Evolutionary conservation across 2,329 filamentous ascomycete genomes (phyloP).

Genomic region (Microascus cirrosus): DNA sequence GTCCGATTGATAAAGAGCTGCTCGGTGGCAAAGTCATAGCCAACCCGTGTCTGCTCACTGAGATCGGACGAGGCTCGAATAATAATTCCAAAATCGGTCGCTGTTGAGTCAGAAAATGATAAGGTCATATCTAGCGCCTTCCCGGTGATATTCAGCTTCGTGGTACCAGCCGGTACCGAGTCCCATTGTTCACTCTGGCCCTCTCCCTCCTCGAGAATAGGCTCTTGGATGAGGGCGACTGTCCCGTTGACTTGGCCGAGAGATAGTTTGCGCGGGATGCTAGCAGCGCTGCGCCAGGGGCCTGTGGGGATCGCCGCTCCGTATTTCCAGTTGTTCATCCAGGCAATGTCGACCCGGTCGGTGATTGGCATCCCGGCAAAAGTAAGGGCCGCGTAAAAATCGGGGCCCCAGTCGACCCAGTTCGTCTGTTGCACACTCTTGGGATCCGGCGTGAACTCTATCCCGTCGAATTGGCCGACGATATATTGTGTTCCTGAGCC

Average conservation of each 20-base stretch:
- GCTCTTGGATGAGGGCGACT: conserved; percentile 1
- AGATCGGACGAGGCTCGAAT: conserved; percentile 2
- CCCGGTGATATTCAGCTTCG: conserved; percentile 1
- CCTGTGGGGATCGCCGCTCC: conserved; percentile 2
- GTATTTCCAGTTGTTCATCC: conserved; percentile 6
- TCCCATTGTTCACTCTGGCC: background rate
- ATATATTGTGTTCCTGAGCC: conserved; percentile 4
- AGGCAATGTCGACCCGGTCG: conserved; percentile 4
- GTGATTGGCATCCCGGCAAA: conserved; percentile 2
- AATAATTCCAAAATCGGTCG: conserved; percentile 4
- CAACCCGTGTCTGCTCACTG: conserved; percentile 1
- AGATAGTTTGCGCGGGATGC: conserved; percentile 2
- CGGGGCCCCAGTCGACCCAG: background rate
- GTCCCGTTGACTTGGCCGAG: background rate
- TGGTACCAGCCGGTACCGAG: background rate
- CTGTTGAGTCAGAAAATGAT: background rate
- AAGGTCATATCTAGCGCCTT: conserved; percentile 4
- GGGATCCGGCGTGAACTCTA: background rate
- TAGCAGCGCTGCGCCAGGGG: conserved; percentile 4
- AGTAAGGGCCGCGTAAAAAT: conserved; percentile 4
- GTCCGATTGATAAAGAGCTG: conserved; percentile 4
- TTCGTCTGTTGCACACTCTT: conserved; percentile 4
- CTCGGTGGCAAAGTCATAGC: conserved; percentile 1
- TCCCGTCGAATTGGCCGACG: conserved; percentile 5
- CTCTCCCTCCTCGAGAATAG: background rate